Evolutionary conservation across 257 asterid genomes (phyloP).

Genomic region (Cynanchum wilfordii): DNA sequence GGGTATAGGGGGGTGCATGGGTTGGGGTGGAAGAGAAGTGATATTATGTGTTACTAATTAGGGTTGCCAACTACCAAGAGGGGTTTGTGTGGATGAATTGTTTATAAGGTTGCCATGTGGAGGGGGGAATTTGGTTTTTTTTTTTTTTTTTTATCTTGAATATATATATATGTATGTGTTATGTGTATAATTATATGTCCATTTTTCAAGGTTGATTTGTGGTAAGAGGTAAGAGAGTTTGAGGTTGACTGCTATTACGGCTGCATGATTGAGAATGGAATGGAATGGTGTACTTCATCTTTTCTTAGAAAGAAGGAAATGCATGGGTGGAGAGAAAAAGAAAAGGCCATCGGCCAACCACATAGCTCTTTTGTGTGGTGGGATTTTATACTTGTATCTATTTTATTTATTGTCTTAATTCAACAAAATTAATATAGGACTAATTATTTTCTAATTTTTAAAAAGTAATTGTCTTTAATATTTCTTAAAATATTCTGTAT

Average conservation of each 20-base stretch:
- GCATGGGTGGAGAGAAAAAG: too few relatives aligned
- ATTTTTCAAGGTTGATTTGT: background rate
- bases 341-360: too few relatives aligned
- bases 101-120: conserved; percentile 24
- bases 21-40: background rate
- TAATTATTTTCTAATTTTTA: too few relatives aligned
- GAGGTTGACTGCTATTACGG: conserved; percentile 14
- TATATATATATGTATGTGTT: background rate
- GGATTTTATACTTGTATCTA: too few relatives aligned
- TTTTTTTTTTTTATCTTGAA: background rate
- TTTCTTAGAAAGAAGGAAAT: too few relatives aligned
- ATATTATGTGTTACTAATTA: background rate
- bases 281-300: background rate
- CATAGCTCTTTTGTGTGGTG: too few relatives aligned
- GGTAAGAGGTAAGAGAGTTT: background rate
- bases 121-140: conserved; percentile 9
- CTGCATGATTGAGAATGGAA: conserved; percentile 2
- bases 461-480: too few relatives aligned
- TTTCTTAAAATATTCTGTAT: too few relatives aligned
- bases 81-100: conserved; percentile 12
- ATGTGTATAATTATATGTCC: background rate
- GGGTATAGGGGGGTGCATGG: background rate
- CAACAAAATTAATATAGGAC: too few relatives aligned
- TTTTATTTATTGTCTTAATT: too few relatives aligned
- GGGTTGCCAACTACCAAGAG: conserved; percentile 7